Conservation (phyloP, 2,329 filamentous ascomycete genomes). For the Curvularia lunata region DNA sequence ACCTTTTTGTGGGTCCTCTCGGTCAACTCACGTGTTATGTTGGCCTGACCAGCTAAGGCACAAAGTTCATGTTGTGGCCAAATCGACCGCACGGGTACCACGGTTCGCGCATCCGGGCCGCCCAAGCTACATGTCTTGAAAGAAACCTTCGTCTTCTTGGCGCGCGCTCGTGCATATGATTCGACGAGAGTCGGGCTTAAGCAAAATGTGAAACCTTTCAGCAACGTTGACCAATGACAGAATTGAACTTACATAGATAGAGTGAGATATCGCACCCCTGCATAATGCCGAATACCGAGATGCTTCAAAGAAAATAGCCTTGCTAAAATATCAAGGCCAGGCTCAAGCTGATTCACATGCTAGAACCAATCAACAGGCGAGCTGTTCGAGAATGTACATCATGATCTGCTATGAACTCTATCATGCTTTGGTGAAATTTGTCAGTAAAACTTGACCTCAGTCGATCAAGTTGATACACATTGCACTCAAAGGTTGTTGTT, state of each 20-base stretch:
- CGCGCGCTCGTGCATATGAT: not conserved
- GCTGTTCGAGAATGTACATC: not conserved
- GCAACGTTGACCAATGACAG: not conserved
- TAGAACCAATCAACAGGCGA: not conserved
- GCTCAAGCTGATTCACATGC: not conserved
- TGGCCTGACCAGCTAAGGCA: not conserved
- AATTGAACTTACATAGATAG: not conserved
- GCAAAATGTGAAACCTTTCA: not conserved
- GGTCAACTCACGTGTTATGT: not conserved
- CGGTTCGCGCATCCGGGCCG: slow-evolving; percentile 4
- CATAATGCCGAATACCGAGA: not conserved
- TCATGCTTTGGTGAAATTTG: not conserved
- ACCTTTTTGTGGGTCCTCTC: not conserved
- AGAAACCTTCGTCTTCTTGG: slow-evolving; percentile 2
- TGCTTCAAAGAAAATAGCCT: not conserved
- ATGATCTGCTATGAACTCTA: no score
- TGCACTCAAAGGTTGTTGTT: not conserved
- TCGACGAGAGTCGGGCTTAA: not conserved
- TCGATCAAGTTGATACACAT: not conserved
- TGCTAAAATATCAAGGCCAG: not conserved
- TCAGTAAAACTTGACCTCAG: not conserved
- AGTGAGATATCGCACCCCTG: not conserved
- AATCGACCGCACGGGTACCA: slow-evolving; percentile 3
- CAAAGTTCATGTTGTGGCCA: not conserved
- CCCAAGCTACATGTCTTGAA: not conserved